Percentiles rank a stretch among this genome's conserved stretches.
phyloP scores from a whole-genome alignment of 83 land plant species.

The Thuja plicata region DNA sequence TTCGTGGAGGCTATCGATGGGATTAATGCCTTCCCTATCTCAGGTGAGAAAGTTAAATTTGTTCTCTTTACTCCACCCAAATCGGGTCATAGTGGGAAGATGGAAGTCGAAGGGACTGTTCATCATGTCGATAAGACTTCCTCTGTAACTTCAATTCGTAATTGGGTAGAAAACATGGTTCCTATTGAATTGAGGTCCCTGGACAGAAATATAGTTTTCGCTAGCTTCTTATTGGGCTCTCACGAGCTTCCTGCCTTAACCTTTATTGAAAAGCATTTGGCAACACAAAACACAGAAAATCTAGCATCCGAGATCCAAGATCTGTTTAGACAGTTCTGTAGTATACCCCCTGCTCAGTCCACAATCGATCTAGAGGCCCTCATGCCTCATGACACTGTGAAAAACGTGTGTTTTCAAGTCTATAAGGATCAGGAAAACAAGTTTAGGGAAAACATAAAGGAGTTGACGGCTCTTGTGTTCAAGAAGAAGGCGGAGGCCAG shows the following conservation, averaged over 20 bases:
- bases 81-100: background rate
- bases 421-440: background rate
- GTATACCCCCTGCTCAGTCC: background rate
- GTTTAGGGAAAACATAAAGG: background rate
- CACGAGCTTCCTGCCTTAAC: background rate
- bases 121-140: background rate
- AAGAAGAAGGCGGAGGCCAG: no score
- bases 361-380: background rate
- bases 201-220: background rate
- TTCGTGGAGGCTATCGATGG: background rate
- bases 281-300: background rate
- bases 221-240: background rate
- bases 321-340: background rate
- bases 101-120: background rate
- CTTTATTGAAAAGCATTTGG: background rate
- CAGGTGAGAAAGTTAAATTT: background rate
- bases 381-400: background rate
- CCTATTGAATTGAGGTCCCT: background rate
- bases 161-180: background rate
- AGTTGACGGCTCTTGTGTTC: background rate
- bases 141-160: background rate
- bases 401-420: background rate
- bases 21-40: background rate
- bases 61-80: background rate
- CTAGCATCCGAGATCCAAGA: background rate